A percentile compares a stretch with the other conserved stretches of the same genome.
Evolutionary conservation across 2,329 filamentous ascomycete genomes (phyloP).

Genomic region (Pyricularia grisea): DNA sequence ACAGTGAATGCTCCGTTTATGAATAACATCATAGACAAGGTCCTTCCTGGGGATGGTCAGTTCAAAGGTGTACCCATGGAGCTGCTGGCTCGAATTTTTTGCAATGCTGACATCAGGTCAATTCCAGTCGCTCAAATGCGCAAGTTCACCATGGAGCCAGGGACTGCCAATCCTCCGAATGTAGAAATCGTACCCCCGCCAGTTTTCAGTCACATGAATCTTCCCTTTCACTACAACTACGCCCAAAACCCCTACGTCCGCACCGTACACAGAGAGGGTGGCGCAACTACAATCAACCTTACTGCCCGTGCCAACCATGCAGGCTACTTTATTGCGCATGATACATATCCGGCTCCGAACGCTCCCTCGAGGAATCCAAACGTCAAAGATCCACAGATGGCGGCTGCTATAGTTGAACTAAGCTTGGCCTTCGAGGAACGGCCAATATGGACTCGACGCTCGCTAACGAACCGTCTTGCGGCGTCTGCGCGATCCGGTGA

Average conservation of each 20-base stretch:
- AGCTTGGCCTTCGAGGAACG: conserved; percentile 58
- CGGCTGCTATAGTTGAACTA: conserved; percentile 55
- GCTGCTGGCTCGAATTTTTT: not conserved
- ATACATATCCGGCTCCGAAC: conserved; percentile 51
- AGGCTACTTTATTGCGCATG: conserved; percentile 47
- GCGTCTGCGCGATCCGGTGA: conserved; percentile 23
- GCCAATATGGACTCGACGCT: conserved; percentile 80
- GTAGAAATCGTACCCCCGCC: conserved; percentile 73
- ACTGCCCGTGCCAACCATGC: conserved; percentile 47
- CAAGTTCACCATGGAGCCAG: conserved; percentile 57
- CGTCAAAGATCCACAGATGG: conserved; percentile 50
- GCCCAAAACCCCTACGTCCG: conserved; percentile 76
- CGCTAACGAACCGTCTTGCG: conserved; percentile 63
- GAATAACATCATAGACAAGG: conserved; percentile 57
- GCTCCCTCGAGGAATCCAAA: conserved; percentile 53
- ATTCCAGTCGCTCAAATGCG: conserved; percentile 38
- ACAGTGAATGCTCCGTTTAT: conserved; percentile 61
- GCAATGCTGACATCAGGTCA: not conserved
- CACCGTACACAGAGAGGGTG: conserved; percentile 38
- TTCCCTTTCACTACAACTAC: conserved; percentile 74
- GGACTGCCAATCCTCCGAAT: conserved; percentile 46
- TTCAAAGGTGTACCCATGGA: not conserved
- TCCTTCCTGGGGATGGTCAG: conserved; percentile 61
- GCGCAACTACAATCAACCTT: conserved; percentile 43
- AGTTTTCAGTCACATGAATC: conserved; percentile 61